These are phyloP conservation scores for Podila epigama DNA, from an alignment of 192 early-diverging fungal species.

Conservation along the genomic window DNA sequence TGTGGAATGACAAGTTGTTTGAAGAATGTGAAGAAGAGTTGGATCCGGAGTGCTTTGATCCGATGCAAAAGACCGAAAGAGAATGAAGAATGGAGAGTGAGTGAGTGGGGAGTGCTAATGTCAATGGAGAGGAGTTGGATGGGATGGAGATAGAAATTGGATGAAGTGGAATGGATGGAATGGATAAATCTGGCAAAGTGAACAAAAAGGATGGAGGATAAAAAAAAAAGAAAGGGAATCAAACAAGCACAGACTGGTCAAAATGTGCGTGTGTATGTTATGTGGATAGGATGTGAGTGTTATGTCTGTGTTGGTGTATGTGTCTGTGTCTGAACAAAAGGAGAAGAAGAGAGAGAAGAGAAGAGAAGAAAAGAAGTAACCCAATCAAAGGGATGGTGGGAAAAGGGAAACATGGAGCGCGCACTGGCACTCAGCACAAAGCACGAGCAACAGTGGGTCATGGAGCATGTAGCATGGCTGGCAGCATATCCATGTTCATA, in stretches of 20 bases:
- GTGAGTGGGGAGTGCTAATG: not conserved
- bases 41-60: no score
- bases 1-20: not conserved
- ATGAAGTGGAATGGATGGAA: not conserved
- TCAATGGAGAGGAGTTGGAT: not conserved
- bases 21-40: not conserved
- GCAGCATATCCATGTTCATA: no score
- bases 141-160: not conserved
- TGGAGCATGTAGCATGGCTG: no score
- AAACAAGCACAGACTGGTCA: no score
- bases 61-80: not conserved
- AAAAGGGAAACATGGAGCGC: no score
- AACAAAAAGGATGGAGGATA: not conserved
- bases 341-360: not conserved
- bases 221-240: no score
- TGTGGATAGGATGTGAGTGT: no score
- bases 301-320: not conserved
- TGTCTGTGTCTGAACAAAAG: no score
- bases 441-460: not conserved
- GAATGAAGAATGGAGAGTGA: not conserved
- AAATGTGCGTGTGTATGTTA: no score
- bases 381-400: no score
- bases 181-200: constrained; percentile 23
- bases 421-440: no score
- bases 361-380: no score